A percentile compares a stretch with the other conserved stretches of the same genome.
Evolutionary conservation across 306 rosid species (phyloP).

Genomic region (Senna tora): DNA sequence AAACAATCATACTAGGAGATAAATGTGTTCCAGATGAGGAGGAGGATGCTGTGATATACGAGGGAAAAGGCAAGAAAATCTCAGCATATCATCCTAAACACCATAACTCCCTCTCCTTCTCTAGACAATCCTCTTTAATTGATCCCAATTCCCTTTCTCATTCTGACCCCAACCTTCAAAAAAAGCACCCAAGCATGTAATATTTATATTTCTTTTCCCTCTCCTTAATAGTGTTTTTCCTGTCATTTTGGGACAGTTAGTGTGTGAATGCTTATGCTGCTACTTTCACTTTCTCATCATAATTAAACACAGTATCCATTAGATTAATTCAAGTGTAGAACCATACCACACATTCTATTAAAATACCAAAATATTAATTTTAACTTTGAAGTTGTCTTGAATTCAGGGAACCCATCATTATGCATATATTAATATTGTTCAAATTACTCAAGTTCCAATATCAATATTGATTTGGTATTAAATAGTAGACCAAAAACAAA

Average conservation of each 20-base stretch:
- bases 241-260: conserved; percentile 9
- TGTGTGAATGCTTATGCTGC: not conserved
- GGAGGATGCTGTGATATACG: conserved; percentile 55
- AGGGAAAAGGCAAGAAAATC: conserved; percentile 64
- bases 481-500: not conserved
- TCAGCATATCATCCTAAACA: conserved; percentile 71
- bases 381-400: not conserved
- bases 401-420: no score
- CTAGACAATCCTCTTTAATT: conserved; percentile 55
- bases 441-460: no score
- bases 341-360: no score
- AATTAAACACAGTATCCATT: not conserved
- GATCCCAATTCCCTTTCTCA: conserved; percentile 33
- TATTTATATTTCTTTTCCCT: not conserved
- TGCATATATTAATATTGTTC: no score
- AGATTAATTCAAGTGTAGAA: no score
- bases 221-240: no score
- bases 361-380: no score
- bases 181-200: not conserved
- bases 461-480: not conserved
- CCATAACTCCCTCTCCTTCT: conserved; percentile 42
- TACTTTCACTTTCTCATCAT: not conserved
- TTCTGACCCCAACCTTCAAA: conserved; percentile 13
- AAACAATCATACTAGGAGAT: conserved; percentile 78
- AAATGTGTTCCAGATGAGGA: conserved; percentile 71